Evolutionary conservation across 116 monocot genomes (phyloP).

Genomic region (Papilionanthe hybrid): DNA sequence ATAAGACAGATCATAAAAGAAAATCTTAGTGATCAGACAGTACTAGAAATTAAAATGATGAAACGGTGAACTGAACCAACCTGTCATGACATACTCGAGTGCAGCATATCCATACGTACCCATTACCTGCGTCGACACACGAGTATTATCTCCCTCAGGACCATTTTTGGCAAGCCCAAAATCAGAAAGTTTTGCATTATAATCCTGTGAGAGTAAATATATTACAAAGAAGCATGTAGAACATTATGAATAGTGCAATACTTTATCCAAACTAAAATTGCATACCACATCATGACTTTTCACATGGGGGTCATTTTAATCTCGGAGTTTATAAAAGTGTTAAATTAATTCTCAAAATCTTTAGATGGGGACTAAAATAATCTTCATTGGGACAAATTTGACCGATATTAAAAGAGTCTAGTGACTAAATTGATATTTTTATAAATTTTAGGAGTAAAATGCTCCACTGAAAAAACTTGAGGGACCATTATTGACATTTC

Average conservation of each 20-base stretch:
- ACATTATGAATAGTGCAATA: not conserved
- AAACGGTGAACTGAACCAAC: conserved; percentile 22
- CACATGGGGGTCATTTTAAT: too few species aligned
- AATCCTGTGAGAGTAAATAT: conserved; percentile 3
- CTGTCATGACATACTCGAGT: conserved; percentile 95
- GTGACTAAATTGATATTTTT: too few species aligned
- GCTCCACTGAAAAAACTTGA: too few species aligned
- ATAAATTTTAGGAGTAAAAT: too few species aligned
- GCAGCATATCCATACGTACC: conserved; percentile 92
- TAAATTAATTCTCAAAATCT: too few species aligned
- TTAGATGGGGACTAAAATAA: too few species aligned
- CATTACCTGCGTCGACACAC: conserved; percentile 90
- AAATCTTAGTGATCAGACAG: not conserved
- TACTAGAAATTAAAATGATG: not conserved
- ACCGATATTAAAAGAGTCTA: too few species aligned
- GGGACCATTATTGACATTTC: too few species aligned
- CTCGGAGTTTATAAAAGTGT: too few species aligned
- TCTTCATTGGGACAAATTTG: too few species aligned
- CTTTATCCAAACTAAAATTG: not conserved
- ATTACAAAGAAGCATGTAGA: not conserved
- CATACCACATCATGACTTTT: conserved; percentile 2
- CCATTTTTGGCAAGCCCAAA: conserved; percentile 17
- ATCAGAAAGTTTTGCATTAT: conserved; percentile 22
- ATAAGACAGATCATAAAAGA: not conserved
- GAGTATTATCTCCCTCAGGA: conserved; percentile 81